Evolutionary conservation across 2,329 filamentous ascomycete species (phyloP), one percentile per base, ranked within the genome.

Genomic region (Cercospora sp.): DNA sequence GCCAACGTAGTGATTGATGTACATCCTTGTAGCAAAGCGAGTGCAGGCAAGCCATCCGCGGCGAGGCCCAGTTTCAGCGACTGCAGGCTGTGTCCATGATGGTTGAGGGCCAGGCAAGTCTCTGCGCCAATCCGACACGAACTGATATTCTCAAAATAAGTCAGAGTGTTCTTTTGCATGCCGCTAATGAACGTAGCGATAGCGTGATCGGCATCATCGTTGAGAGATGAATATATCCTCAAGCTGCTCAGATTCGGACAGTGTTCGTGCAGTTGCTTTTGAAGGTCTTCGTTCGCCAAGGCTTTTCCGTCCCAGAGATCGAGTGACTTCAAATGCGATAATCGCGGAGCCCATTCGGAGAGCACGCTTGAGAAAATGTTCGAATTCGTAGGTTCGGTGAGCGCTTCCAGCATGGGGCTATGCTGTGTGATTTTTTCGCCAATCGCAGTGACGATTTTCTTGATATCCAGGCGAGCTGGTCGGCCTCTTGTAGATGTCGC

Each of bases 161-260:
- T 81, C 10, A 92, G 78, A 1, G 84, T 87, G 69, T 91, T 84
- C 2, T 84, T 81, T 18, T 79, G 82, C 60, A 92, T 81, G 36
- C 68, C 70, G 36, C 63, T 59, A 51, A 72, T 69, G 63, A 72
- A 72, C 4, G 63, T 64, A 30, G 70, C 70, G 26, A 72, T 61
- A 12, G 68, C 42, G 45, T 69, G 68, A 68, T 91, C 89, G 6
- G 84, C 82, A n/a, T 84, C 82, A n/a, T 73, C 69, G 20, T 75
- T 73, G 7, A 68, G 62, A 7, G 83, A 86, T 51, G 77, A 81
- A 69, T 84, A 89, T 65, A 90, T 87, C 28, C 83, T 86, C 23
- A 93, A 78, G 45, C 86, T 84, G 53, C 83, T 83, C 72, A 93
- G 90, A 8, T 84, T 79, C 1, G 87, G 87, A 71, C 90, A 92